Evolutionary conservation across 768 basidiomycete genomes (phyloP).

Genomic region (Kwoniella europaea): DNA sequence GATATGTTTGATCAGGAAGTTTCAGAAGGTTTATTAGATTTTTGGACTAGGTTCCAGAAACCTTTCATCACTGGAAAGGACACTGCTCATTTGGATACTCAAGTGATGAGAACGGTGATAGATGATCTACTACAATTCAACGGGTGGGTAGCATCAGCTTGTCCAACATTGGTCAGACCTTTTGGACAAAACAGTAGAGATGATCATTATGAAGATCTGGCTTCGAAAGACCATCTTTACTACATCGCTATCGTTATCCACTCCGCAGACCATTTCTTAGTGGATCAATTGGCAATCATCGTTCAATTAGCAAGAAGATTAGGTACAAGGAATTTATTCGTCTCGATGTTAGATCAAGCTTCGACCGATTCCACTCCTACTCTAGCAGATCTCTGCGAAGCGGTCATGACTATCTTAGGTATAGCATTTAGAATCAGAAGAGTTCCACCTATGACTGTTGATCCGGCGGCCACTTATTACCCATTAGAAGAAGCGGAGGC

Average conservation of each 20-base stretch:
- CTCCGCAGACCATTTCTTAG: constrained; percentile 97
- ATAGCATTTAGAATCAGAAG: constrained; percentile 89
- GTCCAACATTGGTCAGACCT: constrained; percentile 89
- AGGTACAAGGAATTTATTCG: constrained; percentile 87
- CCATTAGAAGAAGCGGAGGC: constrained; percentile 93
- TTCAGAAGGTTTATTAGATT: constrained; percentile 77
- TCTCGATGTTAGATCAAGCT: constrained; percentile 96
- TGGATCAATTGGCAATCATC: constrained; percentile 97
- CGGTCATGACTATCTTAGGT: constrained; percentile 88
- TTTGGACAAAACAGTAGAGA: constrained; percentile 89
- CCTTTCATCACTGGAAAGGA: constrained; percentile 85
- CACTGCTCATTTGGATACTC: constrained; percentile 85
- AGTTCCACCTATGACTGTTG: constrained; percentile 90
- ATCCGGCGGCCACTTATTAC: constrained; percentile 88
- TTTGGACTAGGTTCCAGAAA: constrained; percentile 89
- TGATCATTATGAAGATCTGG: constrained; percentile 86
- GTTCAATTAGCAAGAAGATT: constrained; percentile 91
- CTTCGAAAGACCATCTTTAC: constrained; percentile 80
- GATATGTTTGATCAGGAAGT: constrained; percentile 81
- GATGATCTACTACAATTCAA: constrained; percentile 94
- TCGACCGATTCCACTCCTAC: constrained; percentile 95
- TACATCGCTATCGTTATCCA: constrained; percentile 94
- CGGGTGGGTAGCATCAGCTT: constrained; percentile 96
- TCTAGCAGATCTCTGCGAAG: constrained; percentile 90
- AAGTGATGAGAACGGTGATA: constrained; percentile 84